phyloP scores from a whole-genome alignment of 768 basidiomycete genomes.

The Lentinula sp. region DNA sequence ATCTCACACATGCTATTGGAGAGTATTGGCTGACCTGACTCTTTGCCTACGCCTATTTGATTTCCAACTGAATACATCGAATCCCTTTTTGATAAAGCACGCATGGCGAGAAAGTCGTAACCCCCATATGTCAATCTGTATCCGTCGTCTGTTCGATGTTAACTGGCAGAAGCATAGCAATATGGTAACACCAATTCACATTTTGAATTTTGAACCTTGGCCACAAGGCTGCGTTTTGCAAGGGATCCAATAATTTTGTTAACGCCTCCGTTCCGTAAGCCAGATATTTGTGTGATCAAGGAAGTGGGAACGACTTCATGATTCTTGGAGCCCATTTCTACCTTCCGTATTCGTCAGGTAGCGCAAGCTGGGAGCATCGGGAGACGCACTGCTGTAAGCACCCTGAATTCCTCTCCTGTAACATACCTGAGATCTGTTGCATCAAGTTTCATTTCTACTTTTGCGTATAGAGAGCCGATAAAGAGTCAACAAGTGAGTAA shows the following conservation, averaged over 20 bases:
- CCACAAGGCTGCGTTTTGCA: constrained; percentile 88
- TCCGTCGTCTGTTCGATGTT: constrained; percentile 71
- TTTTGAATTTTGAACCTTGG: constrained; percentile 86
- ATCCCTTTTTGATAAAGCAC: constrained; percentile 86
- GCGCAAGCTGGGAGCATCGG: background rate
- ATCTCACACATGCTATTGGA: background rate
- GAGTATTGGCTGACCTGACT: constrained; percentile 62
- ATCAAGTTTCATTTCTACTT: constrained; percentile 75
- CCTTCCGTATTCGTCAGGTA: constrained; percentile 37
- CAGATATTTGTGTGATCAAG: constrained; percentile 88
- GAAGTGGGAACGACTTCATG: constrained; percentile 91
- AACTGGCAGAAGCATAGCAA: constrained; percentile 1
- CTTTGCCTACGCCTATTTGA: constrained; percentile 98
- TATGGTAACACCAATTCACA: constrained; percentile 41
- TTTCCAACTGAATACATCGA: constrained; percentile 90
- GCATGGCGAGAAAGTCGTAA: constrained; percentile 94
- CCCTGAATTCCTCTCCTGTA: constrained; percentile 87
- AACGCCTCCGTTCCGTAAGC: constrained; percentile 87
- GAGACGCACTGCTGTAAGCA: constrained; percentile 78
- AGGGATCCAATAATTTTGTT: constrained; percentile 89
- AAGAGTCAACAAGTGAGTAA: background rate
- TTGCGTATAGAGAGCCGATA: background rate
- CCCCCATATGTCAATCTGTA: constrained; percentile 97
- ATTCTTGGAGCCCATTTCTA: constrained; percentile 97
- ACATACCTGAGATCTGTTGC: constrained; percentile 93